phyloP scores from a whole-genome alignment of 2,329 filamentous ascomycete species.

The Penicillium fuscoglaucum region DNA sequence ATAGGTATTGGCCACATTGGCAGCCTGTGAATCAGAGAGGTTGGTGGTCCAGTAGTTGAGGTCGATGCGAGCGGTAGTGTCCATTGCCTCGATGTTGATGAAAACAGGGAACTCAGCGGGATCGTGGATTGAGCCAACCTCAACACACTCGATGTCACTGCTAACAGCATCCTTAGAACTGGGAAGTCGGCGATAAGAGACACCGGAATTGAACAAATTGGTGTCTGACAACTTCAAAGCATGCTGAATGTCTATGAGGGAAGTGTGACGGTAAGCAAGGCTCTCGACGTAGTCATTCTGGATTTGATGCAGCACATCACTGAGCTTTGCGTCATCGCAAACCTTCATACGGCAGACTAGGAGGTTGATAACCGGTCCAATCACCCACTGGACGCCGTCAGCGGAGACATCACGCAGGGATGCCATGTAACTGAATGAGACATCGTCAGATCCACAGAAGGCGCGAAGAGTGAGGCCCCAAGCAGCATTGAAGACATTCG shows the following conservation, averaged over 20 bases:
- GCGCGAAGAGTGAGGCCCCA: slow-evolving; percentile 67
- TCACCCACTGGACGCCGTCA: slow-evolving; percentile 42
- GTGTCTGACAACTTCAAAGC: slow-evolving; percentile 40
- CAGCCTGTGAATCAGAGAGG: slow-evolving; percentile 42
- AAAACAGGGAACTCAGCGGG: slow-evolving; percentile 52
- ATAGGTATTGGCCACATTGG: slow-evolving; percentile 42
- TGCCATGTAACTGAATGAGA: slow-evolving; percentile 53
- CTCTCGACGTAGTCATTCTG: slow-evolving; percentile 51
- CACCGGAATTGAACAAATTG: slow-evolving; percentile 50
- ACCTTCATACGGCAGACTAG: slow-evolving; percentile 47
- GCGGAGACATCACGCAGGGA: slow-evolving; percentile 45
- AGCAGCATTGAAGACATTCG: slow-evolving; percentile 64
- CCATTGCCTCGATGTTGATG: slow-evolving; percentile 51
- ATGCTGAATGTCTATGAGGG: slow-evolving; percentile 51
- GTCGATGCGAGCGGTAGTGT: slow-evolving; percentile 40
- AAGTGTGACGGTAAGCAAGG: slow-evolving; percentile 46
- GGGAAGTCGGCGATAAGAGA: slow-evolving; percentile 50
- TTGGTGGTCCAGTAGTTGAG: slow-evolving; percentile 46
- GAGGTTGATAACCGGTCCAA: slow-evolving; percentile 52
- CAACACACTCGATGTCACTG: slow-evolving; percentile 39
- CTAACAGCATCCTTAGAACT: slow-evolving; percentile 24
- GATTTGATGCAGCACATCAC: slow-evolving; percentile 43
- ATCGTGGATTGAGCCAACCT: slow-evolving; percentile 46
- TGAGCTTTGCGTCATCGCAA: slow-evolving; percentile 32
- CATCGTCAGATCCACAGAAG: slow-evolving; percentile 68